Base-by-base conservation (phyloP, 768 basidiomycete species). In the Tephrocybe rancida region DNA sequence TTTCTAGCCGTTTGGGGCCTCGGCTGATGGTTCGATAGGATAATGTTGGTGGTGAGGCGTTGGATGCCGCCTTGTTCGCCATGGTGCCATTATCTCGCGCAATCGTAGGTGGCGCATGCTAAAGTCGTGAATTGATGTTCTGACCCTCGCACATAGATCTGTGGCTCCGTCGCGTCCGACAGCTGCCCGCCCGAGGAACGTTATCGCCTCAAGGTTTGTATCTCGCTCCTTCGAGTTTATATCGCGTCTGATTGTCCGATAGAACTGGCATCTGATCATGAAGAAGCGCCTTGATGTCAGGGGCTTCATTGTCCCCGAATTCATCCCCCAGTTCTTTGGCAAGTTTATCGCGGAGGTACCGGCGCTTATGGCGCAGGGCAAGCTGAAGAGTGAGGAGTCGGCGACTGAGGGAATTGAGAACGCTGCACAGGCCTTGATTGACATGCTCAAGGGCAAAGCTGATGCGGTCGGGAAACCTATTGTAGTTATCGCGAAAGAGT, bases 21-120 rank as follows among this genome's bases (percentile, higher is more conserved):
- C 35, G 30, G 18, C 27, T 25, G 11, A 2, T 16, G 24, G 3
- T 34, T 13, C 68, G 58, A 46, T 67, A 69, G 72, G 72, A 71
- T 38, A 70, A 73, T 47, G 81, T 83, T 11, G 81, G 81, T 1
- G 82, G 83, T 4, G 74, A 77, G 55, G 72, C 69, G 0, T 50
- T 71, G 7, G 67, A 70, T 48, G 62, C 59, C 6, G 67, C 67
- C 2, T 57, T 74, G 32, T 61, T 72, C 3, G 70, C 72, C 32
- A 67, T 79, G 3, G 70, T 68, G 0, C 55, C 59, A 0, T 55
- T 68, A 34, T 79, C 75, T 2, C 63, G 79, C 13, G 74, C 84
- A 48, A 70, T 82, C 18, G 70, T 70, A 52, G 38, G 66, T 61
- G 27, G 30, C 39, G n/a, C 16, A 8, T 37, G 11, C 39, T 41